phyloP scores from a whole-genome alignment of 2,329 filamentous ascomycete genomes.

The Albophoma yamanashiensis region DNA sequence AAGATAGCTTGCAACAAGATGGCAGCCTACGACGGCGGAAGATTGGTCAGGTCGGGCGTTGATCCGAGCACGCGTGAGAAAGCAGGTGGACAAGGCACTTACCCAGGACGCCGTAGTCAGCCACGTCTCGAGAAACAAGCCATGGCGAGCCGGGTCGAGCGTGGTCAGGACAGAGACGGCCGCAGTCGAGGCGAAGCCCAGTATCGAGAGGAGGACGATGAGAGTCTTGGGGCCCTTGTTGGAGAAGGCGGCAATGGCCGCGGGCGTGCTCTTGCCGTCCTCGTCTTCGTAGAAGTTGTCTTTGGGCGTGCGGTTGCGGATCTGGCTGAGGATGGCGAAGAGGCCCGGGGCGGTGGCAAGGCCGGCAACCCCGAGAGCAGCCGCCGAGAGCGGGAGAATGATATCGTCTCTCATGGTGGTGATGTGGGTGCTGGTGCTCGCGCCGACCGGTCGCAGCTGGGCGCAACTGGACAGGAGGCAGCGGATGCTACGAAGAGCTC shows the following conservation, averaged over 20 bases:
- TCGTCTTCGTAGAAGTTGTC: constrained; percentile 52
- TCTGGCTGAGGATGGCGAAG: constrained; percentile 20
- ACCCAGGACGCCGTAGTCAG: constrained; percentile 53
- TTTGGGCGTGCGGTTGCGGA: constrained; percentile 22
- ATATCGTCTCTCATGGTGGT: constrained; percentile 3
- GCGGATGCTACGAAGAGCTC: background rate
- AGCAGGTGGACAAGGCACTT: constrained; percentile 19
- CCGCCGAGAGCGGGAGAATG: constrained; percentile 17
- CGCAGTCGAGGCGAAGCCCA: constrained; percentile 45
- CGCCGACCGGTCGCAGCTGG: background rate
- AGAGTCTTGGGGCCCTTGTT: constrained; percentile 44
- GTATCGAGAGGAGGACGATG: constrained; percentile 40
- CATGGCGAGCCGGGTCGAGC: constrained; percentile 21
- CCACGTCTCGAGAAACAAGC: constrained; percentile 45
- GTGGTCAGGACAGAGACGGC: constrained; percentile 43
- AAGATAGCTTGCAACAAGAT: constrained; percentile 40
- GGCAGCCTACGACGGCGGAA: constrained; percentile 26
- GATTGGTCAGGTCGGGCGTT: background rate
- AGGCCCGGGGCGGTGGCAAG: constrained; percentile 27
- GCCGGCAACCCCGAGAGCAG: constrained; percentile 22
- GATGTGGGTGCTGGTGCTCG: background rate
- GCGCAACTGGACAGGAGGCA: background rate
- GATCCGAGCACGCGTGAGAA: background rate
- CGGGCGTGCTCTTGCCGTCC: constrained; percentile 58
- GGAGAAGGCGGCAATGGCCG: constrained; percentile 52